Evolutionary conservation across 1,284 basidiomycete species (phyloP), one percentile per base, ranked within the genome.

Genomic region (Ganoderma resinaceum): DNA sequence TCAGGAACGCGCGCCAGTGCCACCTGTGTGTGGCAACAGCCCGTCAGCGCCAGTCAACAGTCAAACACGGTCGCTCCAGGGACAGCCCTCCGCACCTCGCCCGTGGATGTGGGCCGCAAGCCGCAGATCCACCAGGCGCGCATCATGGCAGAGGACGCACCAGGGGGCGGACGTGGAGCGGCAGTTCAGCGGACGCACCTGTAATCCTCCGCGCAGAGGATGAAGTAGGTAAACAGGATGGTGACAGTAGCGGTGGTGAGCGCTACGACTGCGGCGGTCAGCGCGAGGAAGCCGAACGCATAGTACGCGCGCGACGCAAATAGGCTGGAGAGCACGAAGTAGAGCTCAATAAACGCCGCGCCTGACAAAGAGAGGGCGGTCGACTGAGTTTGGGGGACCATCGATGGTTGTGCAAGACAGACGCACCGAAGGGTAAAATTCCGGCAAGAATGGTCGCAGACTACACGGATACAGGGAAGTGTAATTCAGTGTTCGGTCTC

Each of bases 1-100:
- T 93, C 72, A 98, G 79, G 86, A 99, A 98, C 5, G 95, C 88
- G 53, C 96, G 89, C 97, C 97, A 99, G 72, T 99, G 97, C 97
- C 97, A 99, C 71, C 95, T 68, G 62, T 26, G 35, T 92, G 61
- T 23, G 4, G 20, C 9, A 3, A 5, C 16, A 46, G 33, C 58
- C 35, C 14, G 63, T 63, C 29, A 61, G 52, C 35, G 23, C 68
- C 20, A 52, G 20, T 20, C 26, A 46, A 9, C 43, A n/a, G 43
- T 26, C 46, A 49, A 49, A 23, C 46, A 49, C 46, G 23, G 23
- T 26, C 23, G 46, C 43, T n/a, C 23, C 64, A 38, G 53, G 20
- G 61, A 33, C 46, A 57, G 26, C 60, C 11, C 63, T 1, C 26
- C 14, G 16, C 4, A 29, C 52, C 8, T 37, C 55, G 55, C 33